These are phyloP conservation scores for Metschnikowia gelsemii DNA, from an alignment of 805 yeast genomes.

Conservation along the genomic window DNA sequence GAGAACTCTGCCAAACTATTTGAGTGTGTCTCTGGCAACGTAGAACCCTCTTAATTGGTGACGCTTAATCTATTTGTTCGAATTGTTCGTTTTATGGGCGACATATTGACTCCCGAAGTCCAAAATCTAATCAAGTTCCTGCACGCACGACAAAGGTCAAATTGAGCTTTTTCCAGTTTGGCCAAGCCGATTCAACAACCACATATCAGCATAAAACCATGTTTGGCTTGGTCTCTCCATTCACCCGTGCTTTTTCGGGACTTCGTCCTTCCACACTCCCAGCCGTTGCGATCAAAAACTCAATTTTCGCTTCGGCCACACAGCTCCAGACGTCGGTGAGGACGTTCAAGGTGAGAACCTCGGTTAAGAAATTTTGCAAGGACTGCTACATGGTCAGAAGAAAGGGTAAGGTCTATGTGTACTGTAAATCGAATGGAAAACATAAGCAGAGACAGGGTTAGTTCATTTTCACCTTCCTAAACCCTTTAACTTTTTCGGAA, in stretches of 20 bases:
- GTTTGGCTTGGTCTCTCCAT: constrained; percentile 18
- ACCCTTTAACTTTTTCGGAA: not conserved
- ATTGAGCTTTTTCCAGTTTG: constrained; percentile 3
- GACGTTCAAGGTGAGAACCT: constrained; percentile 86
- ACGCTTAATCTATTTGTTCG: too few species aligned
- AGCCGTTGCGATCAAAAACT: constrained; percentile 13
- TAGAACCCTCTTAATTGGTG: too few species aligned
- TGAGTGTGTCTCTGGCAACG: too few species aligned
- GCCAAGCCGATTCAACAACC: not conserved
- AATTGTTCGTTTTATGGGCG: too few species aligned
- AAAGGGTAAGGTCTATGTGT: constrained; percentile 90
- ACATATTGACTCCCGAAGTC: too few species aligned
- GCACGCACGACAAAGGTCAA: too few species aligned
- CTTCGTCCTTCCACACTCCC: constrained; percentile 13
- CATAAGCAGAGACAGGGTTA: constrained; percentile 25
- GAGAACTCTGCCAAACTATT: too few species aligned
- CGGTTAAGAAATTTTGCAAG: constrained; percentile 90
- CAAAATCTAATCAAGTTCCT: too few species aligned
- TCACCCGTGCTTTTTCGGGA: constrained; percentile 18
- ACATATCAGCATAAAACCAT: constrained; percentile 9
- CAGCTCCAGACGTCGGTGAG: constrained; percentile 31
- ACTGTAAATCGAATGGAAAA: constrained; percentile 88
- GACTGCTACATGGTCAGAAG: constrained; percentile 90
- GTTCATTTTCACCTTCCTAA: not conserved
- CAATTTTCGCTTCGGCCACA: constrained; percentile 14